Evolutionary conservation across 441 rosid genomes (phyloP), one percentile per base, ranked within the genome.

Genomic region (Arabidopsis hybrid): DNA sequence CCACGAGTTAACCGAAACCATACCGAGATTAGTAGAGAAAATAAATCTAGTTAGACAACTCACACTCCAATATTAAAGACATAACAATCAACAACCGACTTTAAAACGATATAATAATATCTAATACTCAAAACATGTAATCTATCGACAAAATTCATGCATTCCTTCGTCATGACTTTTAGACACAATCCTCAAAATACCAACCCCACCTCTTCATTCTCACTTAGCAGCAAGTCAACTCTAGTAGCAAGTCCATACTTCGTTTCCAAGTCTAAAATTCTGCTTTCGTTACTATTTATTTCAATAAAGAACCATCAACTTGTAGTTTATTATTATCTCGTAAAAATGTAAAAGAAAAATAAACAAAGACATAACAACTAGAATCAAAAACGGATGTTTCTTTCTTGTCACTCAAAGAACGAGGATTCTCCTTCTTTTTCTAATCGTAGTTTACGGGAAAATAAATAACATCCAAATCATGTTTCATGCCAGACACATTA

Each of bases 401-500:
- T 21, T 31, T 31, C 32, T 31, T 55, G 53, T 65, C 72, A 57
- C 57, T 47, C 72, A 73, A 73, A 65, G 72, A 65, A 57, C 45
- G 60, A 65, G 60, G 35, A 5, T 10, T 8, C 55, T 74, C 61
- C 14, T 32, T 6, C 26, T 14, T 12, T 60, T 5, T 60, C 51
- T 74, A 35, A 59, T 50, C 78, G 67, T n/a, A 66, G 17, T 66
- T 74, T 17, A 51, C 55, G 71, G 72, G 26, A 8, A 36, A 26
- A 36, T 32, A 51, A 11, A 29, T n/a, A 16, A 73, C 64, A 73
- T 57, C 60, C 35, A 59, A 59, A 58, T 58, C 78, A 74, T 66
- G 78, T 74, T 74, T 59, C 72, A 58, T 38, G 72, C 72, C 72
- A 66, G 67, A 67, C 72, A 74, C 53, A 59, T 32, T 58, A 73